Percentiles rank a stretch among this genome's conserved stretches.
Evolutionary conservation across 331 rosid genomes (phyloP).

Genomic region (Malus hybrid): DNA sequence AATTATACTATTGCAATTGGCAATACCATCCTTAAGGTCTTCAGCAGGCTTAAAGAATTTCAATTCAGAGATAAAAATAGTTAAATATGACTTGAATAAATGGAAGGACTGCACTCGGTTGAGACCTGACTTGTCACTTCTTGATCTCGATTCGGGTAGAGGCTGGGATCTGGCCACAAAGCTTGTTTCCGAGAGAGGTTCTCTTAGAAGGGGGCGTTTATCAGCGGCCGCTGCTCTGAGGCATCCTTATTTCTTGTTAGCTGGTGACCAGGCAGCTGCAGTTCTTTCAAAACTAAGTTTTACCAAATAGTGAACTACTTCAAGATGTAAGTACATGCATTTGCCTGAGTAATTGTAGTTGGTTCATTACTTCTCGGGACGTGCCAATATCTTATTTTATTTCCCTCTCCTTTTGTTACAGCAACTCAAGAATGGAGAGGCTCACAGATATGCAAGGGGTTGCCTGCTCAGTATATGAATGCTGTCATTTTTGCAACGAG

Average conservation of each 20-base stretch:
- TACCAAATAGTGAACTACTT: slow-evolving; percentile 33
- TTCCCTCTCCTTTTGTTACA: not conserved
- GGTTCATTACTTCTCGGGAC: not conserved
- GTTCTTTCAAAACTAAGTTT: slow-evolving; percentile 63
- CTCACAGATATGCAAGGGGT: not conserved
- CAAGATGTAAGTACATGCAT: slow-evolving; percentile 6
- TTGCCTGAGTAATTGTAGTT: not conserved
- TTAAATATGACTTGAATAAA: slow-evolving; percentile 47
- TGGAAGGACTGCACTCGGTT: slow-evolving; percentile 50
- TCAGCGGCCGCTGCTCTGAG: slow-evolving; percentile 70
- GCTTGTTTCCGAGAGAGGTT: slow-evolving; percentile 66
- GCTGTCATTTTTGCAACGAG: not conserved
- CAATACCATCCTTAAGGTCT: slow-evolving; percentile 67
- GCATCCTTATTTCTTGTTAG: slow-evolving; percentile 80
- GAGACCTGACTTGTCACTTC: slow-evolving; percentile 38
- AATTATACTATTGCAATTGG: slow-evolving; percentile 74
- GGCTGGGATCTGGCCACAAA: slow-evolving; percentile 84
- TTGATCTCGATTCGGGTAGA: slow-evolving; percentile 54
- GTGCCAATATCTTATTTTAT: not conserved
- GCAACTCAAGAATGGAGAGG: not conserved
- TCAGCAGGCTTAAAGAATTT: slow-evolving; percentile 60
- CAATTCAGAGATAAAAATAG: slow-evolving; percentile 49
- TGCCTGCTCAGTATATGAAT: not conserved
- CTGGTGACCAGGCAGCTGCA: slow-evolving; percentile 72
- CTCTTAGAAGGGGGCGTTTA: slow-evolving; percentile 54